A percentile compares a stretch with the other conserved stretches of the same genome.
Evolutionary conservation across 768 basidiomycete genomes (phyloP).

Genomic region (Amylocystis lapponica): DNA sequence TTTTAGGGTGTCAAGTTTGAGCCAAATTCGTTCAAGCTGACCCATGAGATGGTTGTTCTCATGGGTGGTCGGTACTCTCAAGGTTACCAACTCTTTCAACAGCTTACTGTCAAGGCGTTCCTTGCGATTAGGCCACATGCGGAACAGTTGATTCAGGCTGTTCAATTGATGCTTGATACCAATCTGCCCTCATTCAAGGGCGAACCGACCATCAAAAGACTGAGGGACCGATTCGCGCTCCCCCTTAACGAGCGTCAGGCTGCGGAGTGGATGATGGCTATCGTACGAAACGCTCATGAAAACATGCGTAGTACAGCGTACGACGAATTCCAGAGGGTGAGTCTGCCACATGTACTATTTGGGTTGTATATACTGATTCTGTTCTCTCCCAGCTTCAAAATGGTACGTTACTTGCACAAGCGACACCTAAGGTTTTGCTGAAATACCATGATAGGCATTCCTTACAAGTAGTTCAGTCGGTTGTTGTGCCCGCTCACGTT

Average conservation of each 20-base stretch:
- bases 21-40: slow-evolving; percentile 95
- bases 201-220: slow-evolving; percentile 80
- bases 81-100: slow-evolving; percentile 91
- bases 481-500: neutral
- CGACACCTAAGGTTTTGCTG: slow-evolving; percentile 30
- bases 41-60: slow-evolving; percentile 95
- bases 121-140: slow-evolving; percentile 93
- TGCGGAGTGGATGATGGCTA: slow-evolving; percentile 87
- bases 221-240: slow-evolving; percentile 82
- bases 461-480: slow-evolving; percentile 27
- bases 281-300: slow-evolving; percentile 90
- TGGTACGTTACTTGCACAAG: slow-evolving; percentile 23
- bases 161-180: slow-evolving; percentile 91
- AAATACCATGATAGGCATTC: slow-evolving; percentile 32
- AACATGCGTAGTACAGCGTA: slow-evolving; percentile 91
- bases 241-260: slow-evolving; percentile 84
- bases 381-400: slow-evolving; percentile 37
- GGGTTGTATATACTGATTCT: neutral
- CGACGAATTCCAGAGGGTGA: slow-evolving; percentile 89
- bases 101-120: slow-evolving; percentile 94
- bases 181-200: slow-evolving; percentile 97
- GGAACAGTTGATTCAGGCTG: slow-evolving; percentile 83
- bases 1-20: slow-evolving; percentile 97
- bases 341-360: slow-evolving; percentile 19
- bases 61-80: slow-evolving; percentile 96